phyloP scores from a whole-genome alignment of 257 asterid species.

The Solanum chmielewskii region DNA sequence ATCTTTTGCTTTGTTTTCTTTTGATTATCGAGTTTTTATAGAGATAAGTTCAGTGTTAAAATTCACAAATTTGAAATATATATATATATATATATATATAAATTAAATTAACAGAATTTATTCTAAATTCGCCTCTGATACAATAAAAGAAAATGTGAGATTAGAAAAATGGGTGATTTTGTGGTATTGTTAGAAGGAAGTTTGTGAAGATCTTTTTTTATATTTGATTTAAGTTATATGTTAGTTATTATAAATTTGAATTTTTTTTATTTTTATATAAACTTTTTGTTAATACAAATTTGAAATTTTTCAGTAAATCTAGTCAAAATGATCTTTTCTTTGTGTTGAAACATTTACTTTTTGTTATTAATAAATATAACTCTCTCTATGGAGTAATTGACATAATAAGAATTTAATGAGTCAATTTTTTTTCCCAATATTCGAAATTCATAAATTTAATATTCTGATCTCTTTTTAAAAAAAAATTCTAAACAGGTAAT shows the following conservation, averaged over 20 bases:
- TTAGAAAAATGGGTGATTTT: not conserved
- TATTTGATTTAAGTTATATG: not conserved
- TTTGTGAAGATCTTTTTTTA: not conserved
- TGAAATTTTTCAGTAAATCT: not conserved
- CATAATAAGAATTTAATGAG: not conserved
- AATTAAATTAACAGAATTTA: not conserved
- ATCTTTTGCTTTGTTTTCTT: not conserved
- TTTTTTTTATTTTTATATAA: not conserved
- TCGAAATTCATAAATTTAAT: not conserved
- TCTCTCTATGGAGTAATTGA: not conserved
- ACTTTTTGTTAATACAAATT: not conserved
- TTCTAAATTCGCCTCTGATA: not conserved
- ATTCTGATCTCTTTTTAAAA: fast-evolving
- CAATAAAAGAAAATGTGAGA: not conserved
- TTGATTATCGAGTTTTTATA: not conserved
- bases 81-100: not conserved
- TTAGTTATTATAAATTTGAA: too few species aligned
- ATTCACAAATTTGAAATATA: not conserved
- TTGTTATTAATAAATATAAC: not conserved
- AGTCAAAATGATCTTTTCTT: not conserved
- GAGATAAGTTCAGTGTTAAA: not conserved
- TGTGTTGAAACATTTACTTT: not conserved
- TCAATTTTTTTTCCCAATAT: not conserved
- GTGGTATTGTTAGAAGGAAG: not conserved
- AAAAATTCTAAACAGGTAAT: not conserved